Base-by-base conservation (phyloP, 106 monocot genomes). In the Acorus calamus region DNA sequence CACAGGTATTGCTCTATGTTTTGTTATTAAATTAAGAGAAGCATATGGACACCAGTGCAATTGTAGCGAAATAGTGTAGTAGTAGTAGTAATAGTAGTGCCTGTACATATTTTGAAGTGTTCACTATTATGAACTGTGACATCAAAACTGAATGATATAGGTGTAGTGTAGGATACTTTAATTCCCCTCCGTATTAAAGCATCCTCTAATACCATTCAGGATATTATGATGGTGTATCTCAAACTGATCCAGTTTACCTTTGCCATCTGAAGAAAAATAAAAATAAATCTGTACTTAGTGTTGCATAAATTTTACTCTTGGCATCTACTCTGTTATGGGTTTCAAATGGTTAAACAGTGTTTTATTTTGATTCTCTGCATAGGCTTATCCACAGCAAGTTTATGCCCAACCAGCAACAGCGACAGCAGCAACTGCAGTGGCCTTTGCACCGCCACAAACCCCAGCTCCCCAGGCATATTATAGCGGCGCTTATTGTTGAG, bases 321-420 rank as follows among this genome's bases (percentile, higher is more conserved):
- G 2, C 9, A 49, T 41, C 3, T 8, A 48, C 44, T 45, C 11
- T 52, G 45, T 41, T 56, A 10, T 47, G 59, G 5, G 14, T 14
- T 2, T 28, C 28, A 56, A 3, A 28, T 28, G 28, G 28, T 28
- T 28, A 60, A 10, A 7, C 14, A 12, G 41, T 59, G 28, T 28
- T 72, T 46, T 50, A 54, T 2, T 43, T 46, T 4, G 44, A 9
- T 55, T 28, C 28, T 28, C 7, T 72, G 52, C 65, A 7, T 46
- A 87, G 92, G 81, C 74, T 59, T 83, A 91, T 62, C 50, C 84
- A 41, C 84, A 79, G 64, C 92, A 79, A 66, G 71, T 41, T 52
- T 83, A 81, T 74, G 67, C 81, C 2, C 84, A 77, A 28, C 77
- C 86, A 3, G 14, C 78, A 44, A 61, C 73, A 9, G 70, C 73